These are phyloP conservation scores for Phyllosticta capitalensis DNA, from an alignment of 2,329 filamentous ascomycete genomes.

Conservation along the genomic window DNA sequence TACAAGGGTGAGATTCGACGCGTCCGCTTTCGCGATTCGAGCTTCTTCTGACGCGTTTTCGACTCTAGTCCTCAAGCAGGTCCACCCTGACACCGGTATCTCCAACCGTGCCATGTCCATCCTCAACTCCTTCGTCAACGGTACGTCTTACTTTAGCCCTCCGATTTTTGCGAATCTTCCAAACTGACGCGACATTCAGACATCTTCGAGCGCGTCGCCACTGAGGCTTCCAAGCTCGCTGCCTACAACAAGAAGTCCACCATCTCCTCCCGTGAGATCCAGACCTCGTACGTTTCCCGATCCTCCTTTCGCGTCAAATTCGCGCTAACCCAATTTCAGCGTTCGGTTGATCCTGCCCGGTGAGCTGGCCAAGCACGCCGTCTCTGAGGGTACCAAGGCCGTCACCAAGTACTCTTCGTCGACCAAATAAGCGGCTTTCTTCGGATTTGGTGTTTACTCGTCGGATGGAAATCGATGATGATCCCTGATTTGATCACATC, in stretches of 20 bases:
- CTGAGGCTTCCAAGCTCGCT: conserved; percentile 96
- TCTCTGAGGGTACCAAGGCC: conserved; percentile 98
- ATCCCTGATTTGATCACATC: conserved; percentile 11
- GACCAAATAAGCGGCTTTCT: conserved; percentile 67
- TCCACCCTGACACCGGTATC: conserved; percentile 99
- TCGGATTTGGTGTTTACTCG: conserved; percentile 8
- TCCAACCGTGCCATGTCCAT: conserved; percentile 99
- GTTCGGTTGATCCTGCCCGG: conserved; percentile 96
- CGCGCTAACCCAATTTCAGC: conserved; percentile 32
- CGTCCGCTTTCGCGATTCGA: conserved; percentile 11
- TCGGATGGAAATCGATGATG: conserved; percentile 9
- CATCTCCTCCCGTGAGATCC: conserved; percentile 98
- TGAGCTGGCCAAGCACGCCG: conserved; percentile 98
- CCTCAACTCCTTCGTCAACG: conserved; percentile 99
- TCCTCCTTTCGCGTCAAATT: neutral
- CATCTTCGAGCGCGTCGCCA: conserved; percentile 98
- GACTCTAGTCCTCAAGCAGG: conserved; percentile 88
- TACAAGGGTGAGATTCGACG: conserved; percentile 75
- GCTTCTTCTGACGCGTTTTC: conserved; percentile 29
- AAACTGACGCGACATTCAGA: conserved; percentile 45
- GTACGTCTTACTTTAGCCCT: conserved; percentile 42
- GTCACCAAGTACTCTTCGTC: conserved; percentile 99
- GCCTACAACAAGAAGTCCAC: conserved; percentile 99
- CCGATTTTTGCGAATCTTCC: conserved; percentile 15
- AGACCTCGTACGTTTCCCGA: conserved; percentile 65